Percentiles rank a stretch among this genome's conserved stretches.
phyloP scores from a whole-genome alignment of 495 filamentous ascomycete genomes.

The Penicillium longicatenatum region DNA sequence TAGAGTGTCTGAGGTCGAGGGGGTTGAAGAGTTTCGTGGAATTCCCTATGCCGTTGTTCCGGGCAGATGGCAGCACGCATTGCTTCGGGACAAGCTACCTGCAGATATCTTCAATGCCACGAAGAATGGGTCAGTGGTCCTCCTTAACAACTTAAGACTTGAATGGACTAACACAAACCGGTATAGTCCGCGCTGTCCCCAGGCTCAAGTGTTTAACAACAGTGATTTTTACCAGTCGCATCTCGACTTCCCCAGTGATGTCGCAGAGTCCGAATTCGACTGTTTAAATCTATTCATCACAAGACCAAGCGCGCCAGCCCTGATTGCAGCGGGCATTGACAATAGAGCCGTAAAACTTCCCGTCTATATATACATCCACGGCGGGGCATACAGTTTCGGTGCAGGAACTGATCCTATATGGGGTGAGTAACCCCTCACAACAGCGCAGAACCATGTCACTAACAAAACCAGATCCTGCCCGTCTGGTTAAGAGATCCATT shows the following conservation, averaged over 20 bases:
- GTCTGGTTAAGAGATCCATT: not conserved
- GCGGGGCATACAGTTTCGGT: conserved; percentile 2
- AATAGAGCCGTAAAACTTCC: not conserved
- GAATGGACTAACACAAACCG: not conserved
- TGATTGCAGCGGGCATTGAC: not conserved
- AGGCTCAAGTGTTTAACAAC: not conserved
- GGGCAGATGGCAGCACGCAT: not conserved
- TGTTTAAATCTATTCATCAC: conserved; percentile 2
- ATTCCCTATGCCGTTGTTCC: not conserved
- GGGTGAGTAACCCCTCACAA: not conserved
- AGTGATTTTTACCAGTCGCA: not conserved
- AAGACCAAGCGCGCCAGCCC: not conserved
- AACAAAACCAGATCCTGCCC: not conserved
- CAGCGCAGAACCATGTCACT: not conserved
- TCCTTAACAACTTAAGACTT: not conserved
- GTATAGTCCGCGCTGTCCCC: conserved; percentile 1
- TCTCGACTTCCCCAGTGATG: not conserved
- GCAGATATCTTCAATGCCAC: not conserved
- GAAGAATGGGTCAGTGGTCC: not conserved
- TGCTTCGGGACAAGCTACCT: not conserved
- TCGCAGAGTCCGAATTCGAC: conserved; percentile 5
- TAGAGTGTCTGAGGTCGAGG: not conserved
- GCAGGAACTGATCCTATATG: conserved; percentile 6
- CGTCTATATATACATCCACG: not conserved
- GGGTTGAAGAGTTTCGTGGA: not conserved